A percentile compares a stretch with the other conserved stretches of the same genome.
Conservation (phyloP, 805 yeast species). For the Pichia thaimueangensis region DNA sequence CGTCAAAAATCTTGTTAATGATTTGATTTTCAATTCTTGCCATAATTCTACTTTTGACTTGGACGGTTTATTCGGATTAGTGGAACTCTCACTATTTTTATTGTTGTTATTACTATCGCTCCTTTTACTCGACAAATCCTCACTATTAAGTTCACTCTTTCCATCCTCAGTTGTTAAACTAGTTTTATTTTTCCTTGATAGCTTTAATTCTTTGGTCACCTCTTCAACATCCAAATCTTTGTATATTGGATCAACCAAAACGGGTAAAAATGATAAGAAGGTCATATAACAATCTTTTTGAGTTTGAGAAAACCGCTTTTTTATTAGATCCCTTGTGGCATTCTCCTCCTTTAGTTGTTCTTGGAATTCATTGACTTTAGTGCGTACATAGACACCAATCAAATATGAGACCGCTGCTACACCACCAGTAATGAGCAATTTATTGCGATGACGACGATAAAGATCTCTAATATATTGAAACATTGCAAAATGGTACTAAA, state of each 20-base stretch:
- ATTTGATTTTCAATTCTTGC: constrained; percentile 71
- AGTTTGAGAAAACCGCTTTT: constrained; percentile 81
- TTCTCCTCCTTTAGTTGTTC: constrained; percentile 49
- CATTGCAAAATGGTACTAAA: too few species aligned
- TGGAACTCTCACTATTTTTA: neutral
- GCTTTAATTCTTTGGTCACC: constrained; percentile 61
- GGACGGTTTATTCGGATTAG: neutral
- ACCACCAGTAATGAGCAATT: constrained; percentile 39
- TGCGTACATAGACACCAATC: constrained; percentile 35
- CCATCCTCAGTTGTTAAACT: neutral
- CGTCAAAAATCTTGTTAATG: constrained; percentile 68
- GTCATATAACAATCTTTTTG: constrained; percentile 87
- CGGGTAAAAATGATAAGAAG: constrained; percentile 74
- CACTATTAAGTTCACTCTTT: constrained; percentile 17
- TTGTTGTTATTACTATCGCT: too few species aligned
- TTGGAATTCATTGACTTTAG: constrained; percentile 44
- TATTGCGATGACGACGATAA: constrained; percentile 38
- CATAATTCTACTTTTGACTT: constrained; percentile 65
- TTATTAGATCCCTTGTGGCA: constrained; percentile 60
- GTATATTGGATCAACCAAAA: constrained; percentile 58
- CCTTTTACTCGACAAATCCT: constrained; percentile 8
- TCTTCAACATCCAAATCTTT: constrained; percentile 62
- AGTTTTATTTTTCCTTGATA: constrained; percentile 40
- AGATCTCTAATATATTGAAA: constrained; percentile 31
- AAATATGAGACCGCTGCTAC: constrained; percentile 40